These are phyloP conservation scores for Aspergillus quadrilineatus DNA, from an alignment of 2,329 filamentous ascomycete species.

Conservation along the genomic window DNA sequence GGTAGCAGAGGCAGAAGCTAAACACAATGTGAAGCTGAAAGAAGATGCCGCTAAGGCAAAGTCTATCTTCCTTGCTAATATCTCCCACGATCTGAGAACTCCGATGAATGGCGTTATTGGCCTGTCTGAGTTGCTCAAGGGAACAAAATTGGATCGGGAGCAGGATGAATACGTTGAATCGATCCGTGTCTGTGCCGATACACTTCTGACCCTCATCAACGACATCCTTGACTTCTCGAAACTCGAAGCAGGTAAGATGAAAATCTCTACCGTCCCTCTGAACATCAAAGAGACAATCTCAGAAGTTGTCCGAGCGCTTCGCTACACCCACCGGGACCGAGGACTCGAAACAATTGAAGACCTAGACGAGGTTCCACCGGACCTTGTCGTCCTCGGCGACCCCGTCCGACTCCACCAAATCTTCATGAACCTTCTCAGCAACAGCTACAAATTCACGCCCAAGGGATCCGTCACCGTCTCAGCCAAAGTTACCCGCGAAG, in stretches of 20 bases:
- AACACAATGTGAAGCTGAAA: slow-evolving; percentile 64
- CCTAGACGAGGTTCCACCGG: slow-evolving; percentile 58
- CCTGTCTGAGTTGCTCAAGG: slow-evolving; percentile 62
- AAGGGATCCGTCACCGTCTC: slow-evolving; percentile 81
- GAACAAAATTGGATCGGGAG: slow-evolving; percentile 55
- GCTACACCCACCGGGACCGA: slow-evolving; percentile 62
- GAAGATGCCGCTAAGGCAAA: slow-evolving; percentile 71
- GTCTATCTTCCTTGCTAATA: slow-evolving; percentile 95
- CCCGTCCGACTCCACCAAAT: slow-evolving; percentile 82
- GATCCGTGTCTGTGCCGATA: slow-evolving; percentile 67
- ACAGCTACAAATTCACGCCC: slow-evolving; percentile 92
- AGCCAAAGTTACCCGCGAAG: slow-evolving; percentile 70
- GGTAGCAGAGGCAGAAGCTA: slow-evolving; percentile 62
- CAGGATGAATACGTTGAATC: slow-evolving; percentile 64
- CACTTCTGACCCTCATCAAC: slow-evolving; percentile 82
- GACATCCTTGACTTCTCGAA: slow-evolving; percentile 91
- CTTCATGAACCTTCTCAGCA: slow-evolving; percentile 76
- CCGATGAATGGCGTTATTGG: slow-evolving; percentile 94
- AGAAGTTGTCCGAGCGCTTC: slow-evolving; percentile 63
- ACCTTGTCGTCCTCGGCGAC: slow-evolving; percentile 75
- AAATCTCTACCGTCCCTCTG: slow-evolving; percentile 80
- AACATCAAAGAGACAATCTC: slow-evolving; percentile 68
- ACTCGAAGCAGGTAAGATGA: slow-evolving; percentile 81
- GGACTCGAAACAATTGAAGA: slow-evolving; percentile 63
- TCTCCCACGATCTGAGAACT: slow-evolving; percentile 83